phyloP scores from a whole-genome alignment of 2,329 filamentous ascomycete genomes.

The Taxawa tesnikishii region DNA sequence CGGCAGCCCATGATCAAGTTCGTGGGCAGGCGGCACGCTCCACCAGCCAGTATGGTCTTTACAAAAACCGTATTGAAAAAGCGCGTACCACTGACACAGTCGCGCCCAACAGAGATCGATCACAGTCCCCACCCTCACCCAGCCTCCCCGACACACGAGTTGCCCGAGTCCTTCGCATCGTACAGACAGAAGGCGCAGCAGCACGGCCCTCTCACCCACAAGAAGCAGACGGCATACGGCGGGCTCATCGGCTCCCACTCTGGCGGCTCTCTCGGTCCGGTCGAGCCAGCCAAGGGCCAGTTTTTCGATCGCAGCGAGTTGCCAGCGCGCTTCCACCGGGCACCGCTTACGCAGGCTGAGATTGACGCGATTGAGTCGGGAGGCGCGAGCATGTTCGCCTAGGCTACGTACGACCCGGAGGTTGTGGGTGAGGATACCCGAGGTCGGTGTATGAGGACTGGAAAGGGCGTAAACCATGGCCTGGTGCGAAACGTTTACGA shows the following conservation, averaged over 20 bases:
- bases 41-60: slow-evolving; percentile 27
- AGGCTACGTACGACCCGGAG: too few relatives aligned
- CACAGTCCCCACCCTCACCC: slow-evolving; percentile 64
- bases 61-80: too few relatives aligned
- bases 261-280: slow-evolving; percentile 59
- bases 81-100: slow-evolving; percentile 5
- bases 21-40: slow-evolving; percentile 35
- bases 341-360: slow-evolving; percentile 63
- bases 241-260: slow-evolving; percentile 45
- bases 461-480: too few relatives aligned
- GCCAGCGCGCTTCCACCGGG: slow-evolving; percentile 67
- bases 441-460: too few relatives aligned
- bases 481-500: too few relatives aligned
- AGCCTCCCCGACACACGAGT: slow-evolving; percentile 51
- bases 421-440: too few relatives aligned
- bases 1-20: slow-evolving; percentile 40
- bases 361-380: slow-evolving; percentile 95
- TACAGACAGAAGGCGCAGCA: slow-evolving; percentile 71
- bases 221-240: slow-evolving; percentile 16
- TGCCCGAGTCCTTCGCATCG: slow-evolving; percentile 59
- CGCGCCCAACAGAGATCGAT: slow-evolving; percentile 52
- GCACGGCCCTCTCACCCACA: slow-evolving; percentile 53
- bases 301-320: slow-evolving; percentile 86
- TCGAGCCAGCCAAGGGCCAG: slow-evolving; percentile 59
- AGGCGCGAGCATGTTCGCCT: slow-evolving; percentile 57